Base-by-base conservation (phyloP, 257 asterid species). In the Fraxinus cuspidata region DNA sequence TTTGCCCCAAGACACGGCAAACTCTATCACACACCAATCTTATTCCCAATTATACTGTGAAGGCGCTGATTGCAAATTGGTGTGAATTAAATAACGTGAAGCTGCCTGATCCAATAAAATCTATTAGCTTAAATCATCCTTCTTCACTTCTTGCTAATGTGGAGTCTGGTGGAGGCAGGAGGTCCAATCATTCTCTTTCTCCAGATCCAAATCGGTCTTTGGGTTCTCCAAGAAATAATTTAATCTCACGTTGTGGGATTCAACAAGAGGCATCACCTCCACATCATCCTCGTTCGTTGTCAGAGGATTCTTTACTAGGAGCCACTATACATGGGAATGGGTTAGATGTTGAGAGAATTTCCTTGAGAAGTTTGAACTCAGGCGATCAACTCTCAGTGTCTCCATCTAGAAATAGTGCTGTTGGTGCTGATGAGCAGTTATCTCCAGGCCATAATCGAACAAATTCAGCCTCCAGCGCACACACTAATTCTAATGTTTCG, bases 1-100 rank as follows among this genome's bases (percentile, higher is more conserved):
- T 93, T 80, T 93, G 97, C 85, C 97, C 97, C 60, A 93, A 93
- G 92, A 90, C 97, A 21, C 86, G 96, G 34, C 97, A 93, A 85
- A 78, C 94, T 73, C 86, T 93, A 68, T 90, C 87, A 0, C 97
- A 91, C 81, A 87, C 96, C 47, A 93, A 87, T 86, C 96, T 90
- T 35, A 93, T 93, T 79, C 97, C 97, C 51, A 93, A 93, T 82
- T 93, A 91, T 91, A 93, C 96, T 66, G 97, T 93, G 73, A 93
- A 91, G 88, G 97, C 94, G 0, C 93, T 91, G 79, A 88, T 93
- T 73, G 96, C 93, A 77, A 86, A 84, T 85, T 93, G 97, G 97
- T 91, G 97, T 7, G 96, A 91, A 56, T 76, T 85, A 25, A 87
- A 93, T 80, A 86, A 91, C 32, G 91, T 93, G 73, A 90, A 91